These are phyloP conservation scores for Phytophthora tubulina DNA, from an alignment of 352 stramenopile genomes.

Conservation along the genomic window DNA sequence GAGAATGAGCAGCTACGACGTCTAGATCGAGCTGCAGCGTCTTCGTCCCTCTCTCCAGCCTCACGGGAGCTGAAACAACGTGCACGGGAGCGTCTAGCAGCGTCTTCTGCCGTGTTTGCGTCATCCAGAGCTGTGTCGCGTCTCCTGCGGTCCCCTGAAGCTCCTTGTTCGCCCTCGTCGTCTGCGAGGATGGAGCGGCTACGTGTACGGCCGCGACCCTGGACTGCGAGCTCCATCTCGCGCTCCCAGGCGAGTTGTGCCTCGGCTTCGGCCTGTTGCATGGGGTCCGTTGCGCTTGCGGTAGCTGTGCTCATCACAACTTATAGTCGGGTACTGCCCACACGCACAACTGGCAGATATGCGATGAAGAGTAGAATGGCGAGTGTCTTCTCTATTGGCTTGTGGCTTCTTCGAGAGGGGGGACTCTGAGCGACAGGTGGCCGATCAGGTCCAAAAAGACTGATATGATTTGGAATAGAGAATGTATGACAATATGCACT, in stretches of 20 bases:
- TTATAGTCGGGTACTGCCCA: constrained; percentile 20
- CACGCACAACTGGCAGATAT: constrained; percentile 7
- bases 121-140: background rate
- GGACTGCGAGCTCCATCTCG: constrained; percentile 85
- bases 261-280: constrained; percentile 54
- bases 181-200: constrained; percentile 85
- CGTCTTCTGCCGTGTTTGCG: constrained; percentile 20
- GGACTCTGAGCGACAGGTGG: constrained; percentile 24
- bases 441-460: constrained; percentile 25
- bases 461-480: background rate
- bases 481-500: background rate
- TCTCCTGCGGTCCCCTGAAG: background rate
- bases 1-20: constrained; percentile 80
- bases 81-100: constrained; percentile 43
- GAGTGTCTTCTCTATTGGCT: constrained; percentile 30
- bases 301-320: constrained; percentile 36
- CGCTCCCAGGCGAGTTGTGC: constrained; percentile 73
- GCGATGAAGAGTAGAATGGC: constrained; percentile 17
- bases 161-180: constrained; percentile 33
- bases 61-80: constrained; percentile 63
- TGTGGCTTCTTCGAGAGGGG: constrained; percentile 27
- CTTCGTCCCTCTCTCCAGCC: constrained; percentile 7
- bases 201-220: constrained; percentile 75
- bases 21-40: constrained; percentile 18
- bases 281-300: constrained; percentile 8